Conservation (phyloP, 225 moss, liverwort and hornwort species). For the Physcomitrellopsis africana region DNA sequence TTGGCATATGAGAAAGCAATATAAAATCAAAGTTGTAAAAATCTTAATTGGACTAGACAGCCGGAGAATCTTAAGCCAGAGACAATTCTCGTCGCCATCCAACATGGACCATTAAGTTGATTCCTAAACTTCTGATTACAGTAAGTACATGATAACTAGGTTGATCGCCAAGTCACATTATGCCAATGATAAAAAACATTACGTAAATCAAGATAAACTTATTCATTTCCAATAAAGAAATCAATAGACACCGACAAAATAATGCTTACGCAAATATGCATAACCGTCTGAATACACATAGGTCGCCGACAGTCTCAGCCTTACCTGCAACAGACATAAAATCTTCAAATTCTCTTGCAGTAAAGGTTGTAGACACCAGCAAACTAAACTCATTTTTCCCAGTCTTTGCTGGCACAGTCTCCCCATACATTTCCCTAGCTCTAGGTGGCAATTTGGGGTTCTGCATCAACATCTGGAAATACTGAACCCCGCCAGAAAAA, state of each 20-base stretch:
- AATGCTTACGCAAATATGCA: conserved; percentile 2
- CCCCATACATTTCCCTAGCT: conserved; percentile 69
- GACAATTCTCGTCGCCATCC: neutral
- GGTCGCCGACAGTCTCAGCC: conserved; percentile 8
- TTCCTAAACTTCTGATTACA: neutral
- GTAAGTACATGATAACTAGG: conserved; percentile 17
- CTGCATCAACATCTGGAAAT: conserved; percentile 90
- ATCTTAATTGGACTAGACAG: neutral
- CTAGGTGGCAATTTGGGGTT: conserved; percentile 60
- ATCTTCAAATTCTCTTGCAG: conserved; percentile 76
- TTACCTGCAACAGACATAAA: conserved; percentile 74
- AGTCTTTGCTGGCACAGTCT: conserved; percentile 67
- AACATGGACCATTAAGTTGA: no score
- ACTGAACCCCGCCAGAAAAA: conserved; percentile 90
- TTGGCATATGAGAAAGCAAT: neutral
- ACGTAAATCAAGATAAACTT: conserved; percentile 8
- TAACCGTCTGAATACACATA: conserved; percentile 15
- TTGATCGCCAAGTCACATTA: conserved; percentile 8
- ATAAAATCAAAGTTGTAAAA: neutral
- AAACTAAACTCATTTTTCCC: conserved; percentile 55
- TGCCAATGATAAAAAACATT: neutral
- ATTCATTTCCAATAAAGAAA: neutral
- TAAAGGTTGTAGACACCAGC: conserved; percentile 75
- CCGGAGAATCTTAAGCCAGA: neutral
- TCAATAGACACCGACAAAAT: neutral